phyloP scores from a whole-genome alignment of 257 asterid species.

The Solanum sejunctum region DNA sequence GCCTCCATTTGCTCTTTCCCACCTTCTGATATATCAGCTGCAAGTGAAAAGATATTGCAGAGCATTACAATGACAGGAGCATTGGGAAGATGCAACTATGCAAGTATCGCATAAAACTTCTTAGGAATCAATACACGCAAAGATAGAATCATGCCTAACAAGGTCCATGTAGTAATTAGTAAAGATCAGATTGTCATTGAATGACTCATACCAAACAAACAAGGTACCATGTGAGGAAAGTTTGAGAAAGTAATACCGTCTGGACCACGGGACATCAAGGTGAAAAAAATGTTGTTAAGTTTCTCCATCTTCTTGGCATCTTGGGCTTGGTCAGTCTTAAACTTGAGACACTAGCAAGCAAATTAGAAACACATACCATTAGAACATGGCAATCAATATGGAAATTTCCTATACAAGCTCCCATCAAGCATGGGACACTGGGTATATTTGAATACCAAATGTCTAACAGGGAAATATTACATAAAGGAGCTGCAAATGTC shows the following conservation, averaged over 20 bases:
- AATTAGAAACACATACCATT: background rate
- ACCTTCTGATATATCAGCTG: background rate
- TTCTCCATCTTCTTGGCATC: constrained; percentile 3
- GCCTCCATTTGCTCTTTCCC: background rate
- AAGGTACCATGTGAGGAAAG: background rate
- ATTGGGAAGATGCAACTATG: background rate
- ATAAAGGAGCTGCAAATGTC: background rate
- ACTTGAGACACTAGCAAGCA: background rate
- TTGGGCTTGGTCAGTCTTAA: background rate
- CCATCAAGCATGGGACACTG: background rate
- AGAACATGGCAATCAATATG: background rate
- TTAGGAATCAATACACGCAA: background rate
- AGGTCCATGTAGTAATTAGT: background rate
- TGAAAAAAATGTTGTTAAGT: background rate
- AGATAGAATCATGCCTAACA: background rate
- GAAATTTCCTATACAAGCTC: background rate
- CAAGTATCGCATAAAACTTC: background rate
- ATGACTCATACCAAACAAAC: background rate
- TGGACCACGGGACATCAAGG: background rate
- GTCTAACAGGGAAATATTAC: background rate
- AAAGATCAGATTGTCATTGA: background rate
- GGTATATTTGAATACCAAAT: background rate
- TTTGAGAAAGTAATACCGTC: background rate
- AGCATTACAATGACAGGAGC: background rate
- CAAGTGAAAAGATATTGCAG: background rate